Conservation (phyloP, 345 rosid species). For the Arabidopsis thaliana region TAIR10.1 NC_003076.8:6237501-6238000, state of each 20-base stretch:
- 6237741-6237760: conserved; percentile 17
- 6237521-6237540: conserved; percentile 92
- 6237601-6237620: conserved; percentile 90
- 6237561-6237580: conserved; percentile 90
- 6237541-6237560: conserved; percentile 84
- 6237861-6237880: conserved; percentile 93
- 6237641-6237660: conserved; percentile 91
- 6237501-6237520: conserved; percentile 97
- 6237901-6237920: conserved; percentile 77
- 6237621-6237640: conserved; percentile 96
- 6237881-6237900: conserved; percentile 69
- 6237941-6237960: conserved; percentile 90
- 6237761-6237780: conserved; percentile 5
- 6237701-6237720: conserved; percentile 85
- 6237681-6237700: conserved; percentile 90
- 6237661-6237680: conserved; percentile 93
- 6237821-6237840: conserved; percentile 9
- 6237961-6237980: conserved; percentile 99
- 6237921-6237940: conserved; percentile 84
- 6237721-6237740: conserved; percentile 30
- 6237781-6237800: conserved; percentile 5
- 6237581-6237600: conserved; percentile 86
- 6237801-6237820: conserved; percentile 15
- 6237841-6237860: conserved; percentile 24
- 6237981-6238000: conserved; percentile 93